These are phyloP conservation scores for Trametes cubensis DNA, from an alignment of 768 basidiomycete genomes.

Conservation along the genomic window DNA sequence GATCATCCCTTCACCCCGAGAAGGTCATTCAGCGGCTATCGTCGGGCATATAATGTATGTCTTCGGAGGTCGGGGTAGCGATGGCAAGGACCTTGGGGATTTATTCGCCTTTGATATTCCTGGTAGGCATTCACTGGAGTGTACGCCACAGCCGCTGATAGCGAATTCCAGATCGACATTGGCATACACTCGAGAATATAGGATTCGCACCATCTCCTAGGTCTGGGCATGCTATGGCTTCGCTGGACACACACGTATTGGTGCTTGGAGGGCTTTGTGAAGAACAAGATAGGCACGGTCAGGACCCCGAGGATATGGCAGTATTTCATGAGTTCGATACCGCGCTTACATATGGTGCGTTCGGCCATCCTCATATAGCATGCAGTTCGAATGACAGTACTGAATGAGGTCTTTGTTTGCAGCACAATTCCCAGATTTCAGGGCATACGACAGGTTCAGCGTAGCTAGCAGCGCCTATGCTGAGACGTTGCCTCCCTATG, in stretches of 20 bases:
- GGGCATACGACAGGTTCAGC: no score
- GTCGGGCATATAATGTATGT: conserved; percentile 99
- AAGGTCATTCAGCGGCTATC: conserved; percentile 96
- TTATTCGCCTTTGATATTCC: conserved; percentile 96
- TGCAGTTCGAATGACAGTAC: no score
- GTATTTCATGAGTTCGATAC: conserved; percentile 94
- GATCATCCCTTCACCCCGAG: conserved; percentile 92
- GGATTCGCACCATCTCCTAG: conserved; percentile 91
- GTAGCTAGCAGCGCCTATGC: no score
- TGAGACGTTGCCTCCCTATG: no score
- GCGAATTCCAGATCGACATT: conserved; percentile 74
- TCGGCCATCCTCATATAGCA: no score
- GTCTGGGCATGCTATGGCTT: conserved; percentile 98
- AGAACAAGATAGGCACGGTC: conserved; percentile 81
- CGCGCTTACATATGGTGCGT: conserved; percentile 30
- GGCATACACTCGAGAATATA: conserved; percentile 99
- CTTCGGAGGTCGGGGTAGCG: conserved; percentile 95
- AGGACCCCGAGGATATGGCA: conserved; percentile 75
- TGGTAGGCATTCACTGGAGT: conserved; percentile 59
- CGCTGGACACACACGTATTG: conserved; percentile 84
- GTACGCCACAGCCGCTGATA: neutral
- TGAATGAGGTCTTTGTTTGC: no score
- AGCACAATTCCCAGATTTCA: no score
- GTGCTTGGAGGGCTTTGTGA: conserved; percentile 96
- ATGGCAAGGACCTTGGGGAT: conserved; percentile 94